phyloP scores from a whole-genome alignment of 306 rosid genomes.

The Myrica gale region DNA sequence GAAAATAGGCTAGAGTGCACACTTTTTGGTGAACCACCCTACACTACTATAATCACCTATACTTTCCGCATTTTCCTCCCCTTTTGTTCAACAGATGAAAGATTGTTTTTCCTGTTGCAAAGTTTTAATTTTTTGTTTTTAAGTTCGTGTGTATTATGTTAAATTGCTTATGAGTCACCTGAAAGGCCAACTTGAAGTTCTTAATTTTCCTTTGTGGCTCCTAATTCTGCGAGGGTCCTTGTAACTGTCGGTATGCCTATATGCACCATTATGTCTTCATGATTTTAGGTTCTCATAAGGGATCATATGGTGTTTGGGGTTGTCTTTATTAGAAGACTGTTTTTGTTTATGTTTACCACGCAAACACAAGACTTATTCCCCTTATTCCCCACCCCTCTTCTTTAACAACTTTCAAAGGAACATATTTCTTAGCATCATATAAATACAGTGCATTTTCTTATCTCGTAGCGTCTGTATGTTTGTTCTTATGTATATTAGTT shows the following conservation, averaged over 20 bases:
- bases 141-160: no score
- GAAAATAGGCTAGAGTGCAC: background rate
- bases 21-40: background rate
- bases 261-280: background rate
- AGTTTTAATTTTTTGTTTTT: no score
- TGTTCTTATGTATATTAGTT: no score
- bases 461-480: background rate
- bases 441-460: no score
- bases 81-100: background rate
- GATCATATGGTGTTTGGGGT: no score
- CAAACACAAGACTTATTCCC: background rate
- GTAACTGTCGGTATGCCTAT: background rate
- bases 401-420: background rate
- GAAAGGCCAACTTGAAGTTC: no score
- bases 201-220: background rate
- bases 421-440: background rate
- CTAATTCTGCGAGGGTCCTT: background rate
- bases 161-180: no score
- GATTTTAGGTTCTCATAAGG: no score
- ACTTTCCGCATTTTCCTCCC: background rate
- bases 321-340: no score
- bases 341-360: background rate
- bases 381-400: no score
- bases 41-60: background rate
- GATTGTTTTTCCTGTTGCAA: background rate